Percentiles rank a stretch among this genome's conserved stretches.
These are phyloP conservation scores for Omphalea diandra DNA, from an alignment of 441 rosid genomes.

Conservation along the genomic window DNA sequence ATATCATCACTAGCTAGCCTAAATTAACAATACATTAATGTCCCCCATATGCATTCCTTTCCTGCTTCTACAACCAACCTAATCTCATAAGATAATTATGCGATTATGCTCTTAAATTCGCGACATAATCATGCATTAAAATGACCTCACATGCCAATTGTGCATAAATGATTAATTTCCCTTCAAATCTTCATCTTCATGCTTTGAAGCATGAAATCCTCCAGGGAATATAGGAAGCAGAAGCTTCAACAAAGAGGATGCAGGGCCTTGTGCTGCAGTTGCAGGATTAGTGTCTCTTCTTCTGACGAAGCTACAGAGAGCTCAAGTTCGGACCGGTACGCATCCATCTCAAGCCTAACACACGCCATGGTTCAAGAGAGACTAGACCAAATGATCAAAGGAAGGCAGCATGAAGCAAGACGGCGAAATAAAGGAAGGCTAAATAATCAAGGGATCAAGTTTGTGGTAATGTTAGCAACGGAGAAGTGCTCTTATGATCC, in stretches of 20 bases:
- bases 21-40: slow-evolving; percentile 39
- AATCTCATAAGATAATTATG: slow-evolving; percentile 25
- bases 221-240: slow-evolving; percentile 34
- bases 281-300: slow-evolving; percentile 68
- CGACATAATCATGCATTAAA: slow-evolving; percentile 49
- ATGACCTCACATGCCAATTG: slow-evolving; percentile 47
- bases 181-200: slow-evolving; percentile 29
- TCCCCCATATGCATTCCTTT: slow-evolving; percentile 43
- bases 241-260: slow-evolving; percentile 54
- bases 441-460: slow-evolving; percentile 40
- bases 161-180: slow-evolving; percentile 41
- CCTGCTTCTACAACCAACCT: slow-evolving; percentile 36
- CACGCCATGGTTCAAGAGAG: slow-evolving; percentile 93
- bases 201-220: slow-evolving; percentile 33
- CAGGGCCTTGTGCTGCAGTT: slow-evolving; percentile 65
- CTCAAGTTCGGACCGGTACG: slow-evolving; percentile 40
- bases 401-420: slow-evolving; percentile 39
- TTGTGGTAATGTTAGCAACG: slow-evolving; percentile 78
- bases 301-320: slow-evolving; percentile 50
- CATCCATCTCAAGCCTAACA: slow-evolving; percentile 70
- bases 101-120: slow-evolving; percentile 24
- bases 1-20: slow-evolving; percentile 28
- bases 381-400: slow-evolving; percentile 79
- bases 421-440: slow-evolving; percentile 32
- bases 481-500: slow-evolving; percentile 80